Conservation (phyloP, 371 early-diverging fungal genomes). For the Fennellomyces sp. region DNA sequence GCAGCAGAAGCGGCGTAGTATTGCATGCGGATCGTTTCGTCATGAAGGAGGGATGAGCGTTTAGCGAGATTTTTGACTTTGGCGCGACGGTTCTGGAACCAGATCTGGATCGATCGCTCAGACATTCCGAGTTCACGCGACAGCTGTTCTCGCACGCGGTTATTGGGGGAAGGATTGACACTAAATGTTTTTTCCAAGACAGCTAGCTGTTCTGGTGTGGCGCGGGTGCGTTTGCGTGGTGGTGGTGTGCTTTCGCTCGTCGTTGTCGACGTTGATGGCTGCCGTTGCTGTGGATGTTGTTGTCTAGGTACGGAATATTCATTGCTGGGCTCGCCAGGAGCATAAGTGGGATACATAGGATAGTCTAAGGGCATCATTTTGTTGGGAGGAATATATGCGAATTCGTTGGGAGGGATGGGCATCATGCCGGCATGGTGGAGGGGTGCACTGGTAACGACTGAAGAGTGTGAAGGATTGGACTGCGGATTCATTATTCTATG, state of each 20-base stretch:
- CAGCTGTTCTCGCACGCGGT: conserved; percentile 81
- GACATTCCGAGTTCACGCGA: conserved; percentile 91
- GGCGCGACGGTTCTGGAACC: conserved; percentile 99
- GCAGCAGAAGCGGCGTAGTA: conserved; percentile 49
- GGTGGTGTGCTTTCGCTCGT: conserved; percentile 28
- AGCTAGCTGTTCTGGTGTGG: conserved; percentile 74
- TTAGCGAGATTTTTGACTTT: conserved; percentile 82
- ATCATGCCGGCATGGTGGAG: conserved; percentile 13
- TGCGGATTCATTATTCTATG: conserved; percentile 7
- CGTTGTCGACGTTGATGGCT: conserved; percentile 1
- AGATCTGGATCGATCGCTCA: conserved; percentile 91
- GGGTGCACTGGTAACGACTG: background rate
- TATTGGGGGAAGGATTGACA: conserved; percentile 75
- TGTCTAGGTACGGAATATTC: conserved; percentile 2
- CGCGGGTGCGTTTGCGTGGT: conserved; percentile 69
- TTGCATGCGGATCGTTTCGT: conserved; percentile 49
- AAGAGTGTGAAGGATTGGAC: conserved; percentile 13
- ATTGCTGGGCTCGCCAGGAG: conserved; percentile 2
- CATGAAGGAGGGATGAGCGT: conserved; percentile 52
- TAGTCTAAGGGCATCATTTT: conserved; percentile 3
- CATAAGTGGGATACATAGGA: conserved; percentile 12
- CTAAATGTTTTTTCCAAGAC: conserved; percentile 74
- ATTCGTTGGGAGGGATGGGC: conserved; percentile 1
- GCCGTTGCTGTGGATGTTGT: conserved; percentile 11
- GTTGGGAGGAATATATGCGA: conserved; percentile 5